Base-by-base conservation (phyloP, 495 filamentous ascomycete genomes). In the Cercophora newfieldiana region DNA sequence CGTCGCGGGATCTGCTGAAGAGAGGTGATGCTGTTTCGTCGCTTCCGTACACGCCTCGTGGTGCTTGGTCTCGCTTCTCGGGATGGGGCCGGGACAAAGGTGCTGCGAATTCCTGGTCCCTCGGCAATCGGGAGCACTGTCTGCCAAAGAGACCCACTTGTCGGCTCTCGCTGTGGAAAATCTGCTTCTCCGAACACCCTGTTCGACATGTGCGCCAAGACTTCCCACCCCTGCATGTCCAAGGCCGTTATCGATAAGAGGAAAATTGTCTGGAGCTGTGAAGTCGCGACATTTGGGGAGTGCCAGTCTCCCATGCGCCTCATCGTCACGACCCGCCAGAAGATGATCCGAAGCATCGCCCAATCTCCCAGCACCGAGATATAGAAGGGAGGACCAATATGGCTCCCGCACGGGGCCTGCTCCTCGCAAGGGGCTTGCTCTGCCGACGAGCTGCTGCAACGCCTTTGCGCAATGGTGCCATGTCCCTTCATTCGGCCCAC, bases 51-150 rank as follows among this genome's bases (percentile, higher is more conserved):
- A 22, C 50, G 50, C 25, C 29, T 58, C 26, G 55, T 37, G 29
- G 25, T 58, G 37, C 50, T 26, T n/a, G n/a, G n/a, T n/a, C n/a
- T n/a, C n/a, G n/a, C n/a, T 51, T 22, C 50, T 58, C 55, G 55
- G 55, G 29, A 33, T 30, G 55, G 55, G 19, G 26, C 25, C 55
- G 55, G 55, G 26, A 31, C 29, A 26, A 58, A 29, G 70, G 67
- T 69, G 67, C 66, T 67, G 63, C 69, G 66, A 66, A 67, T 47
- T 55, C 64, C 57, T 69, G 71, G 51, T 72, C 70, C 72, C 71
- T 73, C 71, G 73, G 71, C 69, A 75, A 75, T 75, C 73, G 69
- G 71, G 66, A 69, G 57, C 50, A 8, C 37, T 48, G 19, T 61
- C 63, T 55, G 21, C 73, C 66, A 49, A 66, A 49, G 16, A 30